Evolutionary conservation across 2,329 filamentous ascomycete genomes (phyloP).

Genomic region (Mycosphaerella sp.): DNA sequence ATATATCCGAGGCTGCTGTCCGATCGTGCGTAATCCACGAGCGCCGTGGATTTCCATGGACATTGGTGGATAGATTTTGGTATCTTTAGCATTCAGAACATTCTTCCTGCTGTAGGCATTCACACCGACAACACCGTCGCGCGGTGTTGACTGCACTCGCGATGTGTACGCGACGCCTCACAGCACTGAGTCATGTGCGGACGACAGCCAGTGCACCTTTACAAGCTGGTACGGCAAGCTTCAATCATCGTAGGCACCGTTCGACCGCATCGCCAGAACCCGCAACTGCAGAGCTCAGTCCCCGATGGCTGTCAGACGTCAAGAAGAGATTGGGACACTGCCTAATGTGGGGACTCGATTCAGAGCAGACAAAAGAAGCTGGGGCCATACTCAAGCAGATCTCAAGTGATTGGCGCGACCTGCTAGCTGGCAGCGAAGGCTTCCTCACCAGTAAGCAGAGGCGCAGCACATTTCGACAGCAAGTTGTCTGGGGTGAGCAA

Average conservation of each 20-base stretch:
- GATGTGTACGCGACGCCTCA: neutral
- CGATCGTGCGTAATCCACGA: too few species aligned
- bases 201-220: neutral
- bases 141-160: neutral
- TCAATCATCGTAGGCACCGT: neutral
- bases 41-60: too few species aligned
- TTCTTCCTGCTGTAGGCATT: neutral
- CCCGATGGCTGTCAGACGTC: conserved; percentile 65
- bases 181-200: neutral
- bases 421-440: conserved; percentile 68
- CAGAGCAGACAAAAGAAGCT: conserved; percentile 52
- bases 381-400: conserved; percentile 55
- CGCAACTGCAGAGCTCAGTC: conserved; percentile 36
- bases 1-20: too few species aligned
- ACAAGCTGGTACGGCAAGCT: neutral
- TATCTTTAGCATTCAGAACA: neutral
- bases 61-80: neutral
- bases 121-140: neutral
- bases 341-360: conserved; percentile 64
- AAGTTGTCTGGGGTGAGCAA: conserved; percentile 81
- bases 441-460: conserved; percentile 60
- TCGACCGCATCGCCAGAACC: conserved; percentile 10
- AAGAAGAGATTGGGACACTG: conserved; percentile 66
- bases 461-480: conserved; percentile 58
- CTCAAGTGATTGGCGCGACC: conserved; percentile 61